Base-by-base conservation (phyloP, 306 rosid genomes). In the Citrullus colocynthis region DNA sequence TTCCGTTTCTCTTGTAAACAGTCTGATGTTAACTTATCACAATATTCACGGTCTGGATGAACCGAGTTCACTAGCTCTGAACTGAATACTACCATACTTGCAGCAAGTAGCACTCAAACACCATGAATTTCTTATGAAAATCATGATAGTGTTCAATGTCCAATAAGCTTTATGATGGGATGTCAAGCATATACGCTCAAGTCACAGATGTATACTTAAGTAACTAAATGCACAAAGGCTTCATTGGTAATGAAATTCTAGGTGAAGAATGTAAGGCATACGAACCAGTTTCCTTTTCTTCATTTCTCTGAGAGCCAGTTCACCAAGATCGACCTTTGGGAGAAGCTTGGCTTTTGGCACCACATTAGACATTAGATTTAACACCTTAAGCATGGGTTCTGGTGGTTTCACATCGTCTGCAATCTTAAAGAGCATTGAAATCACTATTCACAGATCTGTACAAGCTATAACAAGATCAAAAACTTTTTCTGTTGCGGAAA, bases 221-320 rank as follows among this genome's bases (percentile, higher is more conserved):
- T 9, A 67, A 67, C 51, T 37, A 44, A 44, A 69, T 5, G 17
- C 6, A 44, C 18, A 42, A 44, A 69, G 2, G 56, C 56, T 44
- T 44, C 56, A 42, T 20, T 20, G 52, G 56, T 45, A 21, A 32
- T 21, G 56, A 16, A 71, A n/a, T 21, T 11, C 18, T 18, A 48
- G 10, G 10, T 14, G 18, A 15, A 51, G 71, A 55, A 74, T 21
- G 67, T 61, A 79, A 20, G 21, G 75, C 81, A 59, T 54, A 84
- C 95, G 28, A 80, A 92, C 97, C 96, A 95, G 77, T 85, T 92
- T 83, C 85, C 96, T 87, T 84, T 95, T 95, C 83, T 85, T 75
- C 6, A 76, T 82, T 15, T 95, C 98, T 85, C 97, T 83, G 83
- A 95, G 83, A 56, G 87, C 87, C 39, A 92, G 86, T 80, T 75